Evolutionary conservation across 495 filamentous ascomycete genomes (phyloP).

Genomic region (Aspergillus hancockii): DNA sequence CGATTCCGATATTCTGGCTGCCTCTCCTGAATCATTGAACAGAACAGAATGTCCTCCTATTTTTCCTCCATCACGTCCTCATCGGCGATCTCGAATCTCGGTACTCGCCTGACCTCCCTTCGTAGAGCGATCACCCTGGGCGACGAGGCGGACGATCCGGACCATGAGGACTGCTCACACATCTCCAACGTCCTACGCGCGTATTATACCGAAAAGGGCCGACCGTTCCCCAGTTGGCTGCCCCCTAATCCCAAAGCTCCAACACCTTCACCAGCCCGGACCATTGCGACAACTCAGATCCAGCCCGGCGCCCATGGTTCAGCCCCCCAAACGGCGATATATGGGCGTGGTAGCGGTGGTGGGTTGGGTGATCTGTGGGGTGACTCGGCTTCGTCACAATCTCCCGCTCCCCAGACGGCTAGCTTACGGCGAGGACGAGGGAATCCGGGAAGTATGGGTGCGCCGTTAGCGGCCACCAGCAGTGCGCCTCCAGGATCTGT

Average conservation of each 20-base stretch:
- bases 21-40: conserved; percentile 5
- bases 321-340: conserved; percentile 27
- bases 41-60: conserved; percentile 70
- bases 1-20: background rate
- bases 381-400: conserved; percentile 48
- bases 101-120: conserved; percentile 76
- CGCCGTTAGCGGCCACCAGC: conserved; percentile 10
- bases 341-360: conserved; percentile 43
- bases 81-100: conserved; percentile 74
- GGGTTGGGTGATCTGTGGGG: conserved; percentile 86
- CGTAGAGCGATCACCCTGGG: conserved; percentile 79
- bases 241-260: conserved; percentile 80
- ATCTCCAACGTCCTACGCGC: conserved; percentile 91
- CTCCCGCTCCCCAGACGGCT: conserved; percentile 49
- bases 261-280: conserved; percentile 53
- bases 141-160: conserved; percentile 70
- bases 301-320: conserved; percentile 47
- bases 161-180: conserved; percentile 93
- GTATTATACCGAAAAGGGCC: conserved; percentile 89
- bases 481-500: conserved; percentile 17
- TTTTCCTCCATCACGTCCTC: conserved; percentile 65
- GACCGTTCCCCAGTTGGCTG: conserved; percentile 84
- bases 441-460: conserved; percentile 6
- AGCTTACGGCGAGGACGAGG: conserved; percentile 55
- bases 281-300: conserved; percentile 54